Conservation (phyloP, 1,284 basidiomycete species). For the Porodaedalea pini region DNA sequence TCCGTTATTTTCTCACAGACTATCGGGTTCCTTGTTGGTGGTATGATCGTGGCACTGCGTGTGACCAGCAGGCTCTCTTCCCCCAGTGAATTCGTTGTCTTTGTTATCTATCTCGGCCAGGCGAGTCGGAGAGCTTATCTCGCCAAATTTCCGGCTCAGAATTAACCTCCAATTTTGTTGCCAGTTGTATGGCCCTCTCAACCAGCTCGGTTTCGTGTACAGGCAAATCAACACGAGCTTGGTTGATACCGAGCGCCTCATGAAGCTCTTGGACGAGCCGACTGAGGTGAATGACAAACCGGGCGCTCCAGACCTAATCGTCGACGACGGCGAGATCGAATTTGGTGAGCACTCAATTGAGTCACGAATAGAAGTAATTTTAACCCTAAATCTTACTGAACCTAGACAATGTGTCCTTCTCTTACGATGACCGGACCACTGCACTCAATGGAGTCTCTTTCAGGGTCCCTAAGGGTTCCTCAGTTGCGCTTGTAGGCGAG, state of each 20-base stretch:
- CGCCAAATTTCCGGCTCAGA: neutral
- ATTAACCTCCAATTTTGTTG: constrained; percentile 21
- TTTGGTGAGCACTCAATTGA: constrained; percentile 55
- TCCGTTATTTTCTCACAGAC: constrained; percentile 40
- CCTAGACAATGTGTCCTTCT: constrained; percentile 75
- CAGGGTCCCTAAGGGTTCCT: constrained; percentile 74
- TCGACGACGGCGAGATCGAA: constrained; percentile 77
- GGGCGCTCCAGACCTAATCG: constrained; percentile 67
- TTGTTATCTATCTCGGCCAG: constrained; percentile 78
- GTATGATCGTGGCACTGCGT: constrained; percentile 68
- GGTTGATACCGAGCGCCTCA: constrained; percentile 76
- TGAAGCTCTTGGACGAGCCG: constrained; percentile 72
- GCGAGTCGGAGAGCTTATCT: constrained; percentile 37
- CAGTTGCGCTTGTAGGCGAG: constrained; percentile 81
- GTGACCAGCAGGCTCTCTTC: constrained; percentile 50
- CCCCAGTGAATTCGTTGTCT: constrained; percentile 67
- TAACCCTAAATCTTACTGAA: constrained; percentile 12
- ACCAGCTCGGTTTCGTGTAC: constrained; percentile 71
- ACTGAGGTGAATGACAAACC: constrained; percentile 81
- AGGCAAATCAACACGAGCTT: constrained; percentile 70
- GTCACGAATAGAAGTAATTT: constrained; percentile 9
- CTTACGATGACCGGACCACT: constrained; percentile 73
- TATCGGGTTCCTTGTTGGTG: constrained; percentile 72
- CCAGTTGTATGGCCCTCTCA: constrained; percentile 69
- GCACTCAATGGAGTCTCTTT: constrained; percentile 81